Percentiles rank a stretch among this genome's conserved stretches.
Conservation (phyloP, 2,329 filamentous ascomycete species). For the Albifimbria verrucaria region DNA sequence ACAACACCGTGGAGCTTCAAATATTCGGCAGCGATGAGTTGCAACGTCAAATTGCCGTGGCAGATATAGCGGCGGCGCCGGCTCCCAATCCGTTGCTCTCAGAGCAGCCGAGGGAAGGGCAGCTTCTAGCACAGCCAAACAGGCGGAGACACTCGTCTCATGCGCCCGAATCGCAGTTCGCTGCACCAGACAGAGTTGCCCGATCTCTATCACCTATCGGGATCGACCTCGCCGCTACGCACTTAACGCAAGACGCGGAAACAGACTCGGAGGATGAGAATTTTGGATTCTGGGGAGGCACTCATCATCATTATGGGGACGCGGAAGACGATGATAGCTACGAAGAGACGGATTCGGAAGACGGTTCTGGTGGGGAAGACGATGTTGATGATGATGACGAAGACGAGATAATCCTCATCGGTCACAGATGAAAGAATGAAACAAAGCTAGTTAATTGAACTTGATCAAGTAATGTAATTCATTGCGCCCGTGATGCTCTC, state of each 20-base stretch:
- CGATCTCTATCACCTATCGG: conserved; percentile 41
- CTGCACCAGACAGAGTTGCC: conserved; percentile 37
- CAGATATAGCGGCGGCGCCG: conserved; percentile 17
- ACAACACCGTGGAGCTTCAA: conserved; percentile 65
- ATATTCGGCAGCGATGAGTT: conserved; percentile 46
- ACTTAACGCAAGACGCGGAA: conserved; percentile 24
- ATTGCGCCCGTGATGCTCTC: conserved; percentile 23
- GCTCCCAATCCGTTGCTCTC: conserved; percentile 7
- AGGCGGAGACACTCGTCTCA: conserved; percentile 38
- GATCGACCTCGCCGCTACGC: conserved; percentile 20
- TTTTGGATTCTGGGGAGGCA: not conserved
- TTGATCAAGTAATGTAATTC: conserved; percentile 6
- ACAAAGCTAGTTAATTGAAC: not conserved
- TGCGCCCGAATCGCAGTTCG: conserved; percentile 27
- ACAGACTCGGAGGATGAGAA: conserved; percentile 35
- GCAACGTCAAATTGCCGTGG: conserved; percentile 20
- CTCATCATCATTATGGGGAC: conserved; percentile 11
- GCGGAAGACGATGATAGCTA: conserved; percentile 21
- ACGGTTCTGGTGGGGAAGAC: conserved; percentile 37
- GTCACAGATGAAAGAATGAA: conserved; percentile 37
- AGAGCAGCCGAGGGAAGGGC: conserved; percentile 6
- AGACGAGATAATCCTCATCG: conserved; percentile 47
- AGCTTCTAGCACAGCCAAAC: conserved; percentile 16
- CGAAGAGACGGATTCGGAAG: conserved; percentile 37
- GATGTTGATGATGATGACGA: conserved; percentile 50